Base-by-base conservation (phyloP, 2,329 filamentous ascomycete genomes). In the Basipetospora sp. region DNA sequence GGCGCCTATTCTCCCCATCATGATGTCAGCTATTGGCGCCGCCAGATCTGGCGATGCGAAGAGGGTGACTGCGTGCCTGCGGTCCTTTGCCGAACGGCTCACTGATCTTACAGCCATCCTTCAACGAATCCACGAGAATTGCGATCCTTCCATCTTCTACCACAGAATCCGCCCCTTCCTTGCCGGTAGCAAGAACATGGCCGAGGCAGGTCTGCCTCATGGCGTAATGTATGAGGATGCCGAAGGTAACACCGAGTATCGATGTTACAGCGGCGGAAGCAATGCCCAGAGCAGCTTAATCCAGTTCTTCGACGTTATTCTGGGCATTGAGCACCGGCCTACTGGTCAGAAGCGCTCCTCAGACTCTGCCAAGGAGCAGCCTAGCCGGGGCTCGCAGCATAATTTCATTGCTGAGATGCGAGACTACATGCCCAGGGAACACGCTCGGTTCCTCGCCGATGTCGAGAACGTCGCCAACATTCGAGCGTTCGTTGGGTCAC, bases 401-500 rank as follows among this genome's bases (percentile, higher is more conserved):
- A 92, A 90, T 51, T 98, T 98, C 61, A 88, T 98, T 52, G 76
- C 82, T 52, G 90, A 98, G 46, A 98, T 98, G 90, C 80, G 88
- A 41, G 73, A 73, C 32, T 98, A 98, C 60, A 98, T 98, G 90
- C 90, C 90, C 0, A 88, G 86, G 1, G 74, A 81, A 0, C 90
- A 98, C 53, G 80, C 86, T 3, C 77, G 82, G 29, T 98, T 98
- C 60, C 68, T 98, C 3, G 71, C 81, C 45, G 80, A 92, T 44
- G 77, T 94, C 10, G 68, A 74, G 35, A 64, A 64, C 13, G 77
- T 94, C 4, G 77, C 88, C 47, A 96, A 96, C 52, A 85, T 98
- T 47, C 81, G 85, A 20, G 68, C 79, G 14, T 96, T 80, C 48
- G 87, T 94, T 35, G 72, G 81, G 46, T 55, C 53, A 47, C 47